Evolutionary conservation across 2,329 filamentous ascomycete species (phyloP), one percentile per base, ranked within the genome.

Genomic region (Paracamarosporium sp.): DNA sequence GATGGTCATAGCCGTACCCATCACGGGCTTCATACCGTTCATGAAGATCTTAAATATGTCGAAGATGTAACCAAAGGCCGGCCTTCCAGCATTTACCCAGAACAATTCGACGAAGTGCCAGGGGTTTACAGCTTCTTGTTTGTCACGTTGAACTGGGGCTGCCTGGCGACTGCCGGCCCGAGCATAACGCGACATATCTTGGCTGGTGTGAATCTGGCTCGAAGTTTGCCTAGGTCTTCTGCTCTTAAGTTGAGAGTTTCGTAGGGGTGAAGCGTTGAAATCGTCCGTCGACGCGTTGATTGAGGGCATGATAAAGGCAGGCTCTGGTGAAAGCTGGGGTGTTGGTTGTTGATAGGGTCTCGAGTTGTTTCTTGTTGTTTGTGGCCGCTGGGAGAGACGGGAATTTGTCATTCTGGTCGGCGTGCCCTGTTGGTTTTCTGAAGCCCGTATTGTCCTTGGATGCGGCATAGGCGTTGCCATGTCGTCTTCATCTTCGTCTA

Each of bases 21-120:
- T 77, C 0, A 90, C 83, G 43, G 85, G 87, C 72, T 90, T 89
- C 3, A 87, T 85, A 17, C 82, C 57, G n/a, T 61, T 80, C 47
- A 92, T 80, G 2, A 87, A 84, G 53, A 88, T 81, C 5, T 79
- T 79, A 12, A 90, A 59, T 15, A 91, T 79, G 28, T 85, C 85
- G 2, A 85, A 60, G 3, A 79, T 56, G 81, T 88, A 90, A 8
- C 61, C 68, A 12, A 80, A 31, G 1, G 78, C 28, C 1, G 80
- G 79, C 4, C 56, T 65, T 2, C 75, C 30, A 5, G 78, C 51
- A 15, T 74, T 71, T 3, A 64, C 35, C 69, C 72, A 79, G 15
- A 77, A 40, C 1, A 73, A 57, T 8, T 60, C 55, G 22, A 72
- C 31, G 44, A 70, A 72, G 41, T 68, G 54, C 61, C 64, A 66